Evolutionary conservation across 495 filamentous ascomycete species (phyloP), one percentile per base, ranked within the genome.

Genomic region (Xylaria telfairii): DNA sequence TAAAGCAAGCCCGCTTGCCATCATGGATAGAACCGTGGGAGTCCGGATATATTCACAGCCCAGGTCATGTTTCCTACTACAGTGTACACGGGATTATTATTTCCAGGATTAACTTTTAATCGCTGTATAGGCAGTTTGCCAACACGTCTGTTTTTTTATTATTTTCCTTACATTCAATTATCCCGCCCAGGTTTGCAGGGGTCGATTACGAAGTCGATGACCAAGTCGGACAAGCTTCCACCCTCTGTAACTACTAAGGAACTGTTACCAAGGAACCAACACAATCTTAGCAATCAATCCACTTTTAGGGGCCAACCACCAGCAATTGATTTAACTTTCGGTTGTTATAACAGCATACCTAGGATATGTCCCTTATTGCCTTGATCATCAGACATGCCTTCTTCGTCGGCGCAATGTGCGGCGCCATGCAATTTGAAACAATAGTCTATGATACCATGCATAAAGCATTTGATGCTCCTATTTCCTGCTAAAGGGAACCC

Each of bases 171-270:
- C 32, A 15, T 3, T 68, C 32, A 6, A 44, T 37, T 13, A 32
- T 42, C 2, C 32, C 12, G 7, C 44, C 57, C 37, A 2, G 39
- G 41, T 17, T 49, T 49, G 30, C 41, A 47, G 19, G 24, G 19
- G 21, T 47, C n/a, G 4, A 2, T 60, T 41, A 57, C 30, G 30
- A 69, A 56, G 56, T 30, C 8, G 28, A 41, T 60, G 67, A 51
- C 62, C 57, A 62, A 69, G 67, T 62, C 9, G 66, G 54, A 68
- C 54, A 68, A 46, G 53, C 24, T 60, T 60, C 39, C 53, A 60
- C 19, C 10, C 54, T 60, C 26, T 60, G 30, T 60, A 59, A 3
- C 2, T 0, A n/a, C 39, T 12, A 26, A 19, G 28, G 15, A 44
- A 7, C 0, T 12, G 19, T 64, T 34, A 21, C 34, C 64, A 42